Conservation (phyloP, 2,329 filamentous ascomycete species). For the Phaeosphaeriaceae sp. region DNA sequence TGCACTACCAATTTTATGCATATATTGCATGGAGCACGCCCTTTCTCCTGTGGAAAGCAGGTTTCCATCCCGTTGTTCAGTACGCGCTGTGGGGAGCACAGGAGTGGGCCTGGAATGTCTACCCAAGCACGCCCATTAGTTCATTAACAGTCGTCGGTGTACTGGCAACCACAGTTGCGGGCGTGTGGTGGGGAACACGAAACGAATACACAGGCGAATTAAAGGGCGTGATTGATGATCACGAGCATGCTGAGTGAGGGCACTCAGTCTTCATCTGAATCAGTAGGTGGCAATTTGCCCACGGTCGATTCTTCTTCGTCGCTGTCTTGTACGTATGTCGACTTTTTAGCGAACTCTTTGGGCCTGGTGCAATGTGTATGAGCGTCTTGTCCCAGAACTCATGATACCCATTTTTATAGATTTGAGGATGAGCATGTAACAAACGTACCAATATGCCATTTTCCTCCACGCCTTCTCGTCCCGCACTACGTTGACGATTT, state of each 20-base stretch:
- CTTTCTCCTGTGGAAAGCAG: constrained; percentile 82
- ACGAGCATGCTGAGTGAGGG: constrained; percentile 42
- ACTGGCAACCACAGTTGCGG: constrained; percentile 69
- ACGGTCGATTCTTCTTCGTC: constrained; percentile 80
- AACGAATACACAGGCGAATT: constrained; percentile 50
- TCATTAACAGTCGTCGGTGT: constrained; percentile 73
- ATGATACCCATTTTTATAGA: constrained; percentile 27
- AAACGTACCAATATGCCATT: constrained; percentile 74
- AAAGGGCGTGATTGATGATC: constrained; percentile 35
- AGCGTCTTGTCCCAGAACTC: constrained; percentile 21
- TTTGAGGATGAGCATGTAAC: constrained; percentile 1
- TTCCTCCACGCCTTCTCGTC: constrained; percentile 94
- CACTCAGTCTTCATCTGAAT: constrained; percentile 68
- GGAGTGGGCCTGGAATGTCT: constrained; percentile 94
- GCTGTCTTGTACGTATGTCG: constrained; percentile 65
- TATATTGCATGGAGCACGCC: constrained; percentile 91
- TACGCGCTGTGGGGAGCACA: constrained; percentile 76
- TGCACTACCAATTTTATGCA: constrained; percentile 96
- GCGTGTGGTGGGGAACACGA: constrained; percentile 65
- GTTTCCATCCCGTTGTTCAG: constrained; percentile 70
- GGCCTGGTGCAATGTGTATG: constrained; percentile 64
- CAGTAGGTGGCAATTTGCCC: constrained; percentile 83
- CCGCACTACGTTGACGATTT: constrained; percentile 90
- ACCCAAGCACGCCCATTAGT: constrained; percentile 75
- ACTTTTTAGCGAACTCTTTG: constrained; percentile 73